phyloP scores from a whole-genome alignment of 2,329 filamentous ascomycete species.

The Arthroderma sp. region DNA sequence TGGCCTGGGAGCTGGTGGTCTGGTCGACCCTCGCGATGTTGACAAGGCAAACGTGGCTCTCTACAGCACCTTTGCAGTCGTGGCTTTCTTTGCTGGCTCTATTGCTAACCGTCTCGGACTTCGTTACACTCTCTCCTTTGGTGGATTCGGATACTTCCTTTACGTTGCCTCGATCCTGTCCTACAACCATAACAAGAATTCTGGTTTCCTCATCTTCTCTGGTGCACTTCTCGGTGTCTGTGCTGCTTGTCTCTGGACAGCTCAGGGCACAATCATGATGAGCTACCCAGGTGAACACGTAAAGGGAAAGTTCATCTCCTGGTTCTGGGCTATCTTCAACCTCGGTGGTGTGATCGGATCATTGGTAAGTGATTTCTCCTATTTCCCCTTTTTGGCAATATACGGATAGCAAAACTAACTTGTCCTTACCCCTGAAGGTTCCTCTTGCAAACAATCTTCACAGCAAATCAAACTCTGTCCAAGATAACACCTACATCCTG shows the following conservation, averaged over 20 bases:
- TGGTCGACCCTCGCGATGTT: constrained; percentile 44
- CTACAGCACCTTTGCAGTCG: constrained; percentile 58
- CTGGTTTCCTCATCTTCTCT: constrained; percentile 38
- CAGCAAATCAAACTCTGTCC: constrained; percentile 29
- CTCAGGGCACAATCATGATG: constrained; percentile 50
- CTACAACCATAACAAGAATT: constrained; percentile 40
- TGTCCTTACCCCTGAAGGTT: constrained; percentile 21
- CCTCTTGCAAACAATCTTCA: constrained; percentile 38
- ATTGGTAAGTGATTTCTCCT: constrained; percentile 42
- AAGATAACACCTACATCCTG: constrained; percentile 72
- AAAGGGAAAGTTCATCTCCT: constrained; percentile 80
- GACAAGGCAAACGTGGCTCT: constrained; percentile 59
- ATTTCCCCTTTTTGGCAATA: not conserved
- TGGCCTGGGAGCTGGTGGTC: constrained; percentile 54
- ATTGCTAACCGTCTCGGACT: constrained; percentile 37
- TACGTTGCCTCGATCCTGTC: constrained; percentile 40
- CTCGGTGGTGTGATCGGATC: constrained; percentile 77
- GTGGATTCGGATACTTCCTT: constrained; percentile 38
- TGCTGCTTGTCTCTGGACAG: constrained; percentile 40
- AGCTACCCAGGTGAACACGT: constrained; percentile 68
- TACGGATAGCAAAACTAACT: not conserved
- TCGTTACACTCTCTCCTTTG: constrained; percentile 33
- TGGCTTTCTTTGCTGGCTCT: constrained; percentile 50
- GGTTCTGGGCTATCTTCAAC: constrained; percentile 95
- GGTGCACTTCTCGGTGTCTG: constrained; percentile 40